These are phyloP conservation scores for Suhomyces panamericanus DNA, from an alignment of 1,139 yeast species.

Conservation along the genomic window DNA sequence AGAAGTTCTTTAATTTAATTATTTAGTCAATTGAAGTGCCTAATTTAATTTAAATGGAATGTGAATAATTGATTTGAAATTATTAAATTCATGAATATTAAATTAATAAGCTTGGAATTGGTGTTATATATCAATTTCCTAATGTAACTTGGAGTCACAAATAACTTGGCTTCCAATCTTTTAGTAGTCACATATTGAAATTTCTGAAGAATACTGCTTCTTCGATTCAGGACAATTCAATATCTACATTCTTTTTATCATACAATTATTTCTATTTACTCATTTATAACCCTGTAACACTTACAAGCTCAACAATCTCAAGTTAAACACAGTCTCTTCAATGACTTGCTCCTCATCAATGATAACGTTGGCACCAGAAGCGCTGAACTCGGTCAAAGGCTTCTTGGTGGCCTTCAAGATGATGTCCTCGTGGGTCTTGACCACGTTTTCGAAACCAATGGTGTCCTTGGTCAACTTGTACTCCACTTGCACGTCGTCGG, in stretches of 20 bases:
- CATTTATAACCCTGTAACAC: background rate
- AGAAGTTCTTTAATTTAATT: background rate
- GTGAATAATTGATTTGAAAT: too few species aligned
- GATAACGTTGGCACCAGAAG: conserved; percentile 41
- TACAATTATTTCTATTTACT: background rate
- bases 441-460: conserved; percentile 63
- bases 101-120: too few species aligned
- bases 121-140: too few species aligned
- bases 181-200: too few species aligned
- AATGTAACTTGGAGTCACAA: too few species aligned
- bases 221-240: too few species aligned
- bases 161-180: too few species aligned
- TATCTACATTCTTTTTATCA: too few species aligned
- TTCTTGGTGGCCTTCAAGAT: conserved; percentile 76
- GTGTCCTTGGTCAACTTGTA: conserved; percentile 72
- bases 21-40: too few species aligned
- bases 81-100: too few species aligned
- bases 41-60: background rate
- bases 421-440: conserved; percentile 64
- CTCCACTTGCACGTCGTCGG: conserved; percentile 92
- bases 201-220: too few species aligned
- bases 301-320: conserved; percentile 72
- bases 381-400: conserved; percentile 48
- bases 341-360: conserved; percentile 91
- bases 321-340: conserved; percentile 78